phyloP scores from a whole-genome alignment of 1,139 yeast species.

The Lodderomyces theae region DNA sequence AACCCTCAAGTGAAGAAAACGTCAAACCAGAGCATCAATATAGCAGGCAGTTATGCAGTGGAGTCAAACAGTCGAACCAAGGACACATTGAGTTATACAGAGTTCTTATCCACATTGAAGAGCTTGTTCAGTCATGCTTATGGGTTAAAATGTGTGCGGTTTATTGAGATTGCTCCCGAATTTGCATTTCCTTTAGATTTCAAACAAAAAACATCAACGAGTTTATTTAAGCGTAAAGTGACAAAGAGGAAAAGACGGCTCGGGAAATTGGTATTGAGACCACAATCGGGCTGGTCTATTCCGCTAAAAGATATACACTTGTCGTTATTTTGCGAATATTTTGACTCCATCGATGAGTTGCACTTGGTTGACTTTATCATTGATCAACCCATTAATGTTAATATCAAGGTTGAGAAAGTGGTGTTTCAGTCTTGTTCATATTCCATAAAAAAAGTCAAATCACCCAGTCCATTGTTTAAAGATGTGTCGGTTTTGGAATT shows the following conservation, averaged over 20 bases:
- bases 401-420: constrained; percentile 18
- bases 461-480: constrained; percentile 26
- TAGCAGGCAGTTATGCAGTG: constrained; percentile 40
- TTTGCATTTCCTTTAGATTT: constrained; percentile 43
- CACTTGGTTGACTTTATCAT: constrained; percentile 47
- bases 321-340: constrained; percentile 33
- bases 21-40: constrained; percentile 25
- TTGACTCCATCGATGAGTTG: constrained; percentile 44
- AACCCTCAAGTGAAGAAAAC: constrained; percentile 35
- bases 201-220: constrained; percentile 6
- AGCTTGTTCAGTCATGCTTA: constrained; percentile 30
- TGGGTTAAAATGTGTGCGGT: constrained; percentile 26
- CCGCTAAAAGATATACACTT: constrained; percentile 39
- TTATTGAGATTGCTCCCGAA: constrained; percentile 50
- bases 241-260: constrained; percentile 23
- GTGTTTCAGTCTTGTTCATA: constrained; percentile 27
- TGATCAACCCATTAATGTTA: constrained; percentile 24
- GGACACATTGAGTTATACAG: constrained; percentile 23
- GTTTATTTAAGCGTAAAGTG: constrained; percentile 15
- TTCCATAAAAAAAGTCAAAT: constrained; percentile 17
- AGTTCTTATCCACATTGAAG: constrained; percentile 24
- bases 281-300: constrained; percentile 50
- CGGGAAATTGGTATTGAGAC: constrained; percentile 27
- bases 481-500: constrained; percentile 36
- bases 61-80: constrained; percentile 22